A percentile compares a stretch with the other conserved stretches of the same genome.
These are phyloP conservation scores for Dionaea muscipula DNA, from an alignment of 179 eudicot species.

Conservation along the genomic window DNA sequence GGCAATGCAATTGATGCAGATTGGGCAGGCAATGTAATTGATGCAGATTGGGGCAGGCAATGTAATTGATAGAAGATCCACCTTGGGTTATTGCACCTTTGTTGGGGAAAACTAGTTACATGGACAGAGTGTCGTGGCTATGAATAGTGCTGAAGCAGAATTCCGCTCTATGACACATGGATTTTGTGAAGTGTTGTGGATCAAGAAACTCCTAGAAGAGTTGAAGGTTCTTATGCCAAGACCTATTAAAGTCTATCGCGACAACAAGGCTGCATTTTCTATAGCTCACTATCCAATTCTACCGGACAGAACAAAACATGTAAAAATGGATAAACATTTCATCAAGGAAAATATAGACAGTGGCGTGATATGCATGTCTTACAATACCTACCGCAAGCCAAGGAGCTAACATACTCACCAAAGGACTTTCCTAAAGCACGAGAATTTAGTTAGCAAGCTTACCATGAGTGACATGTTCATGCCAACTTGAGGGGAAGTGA, in stretches of 20 bases:
- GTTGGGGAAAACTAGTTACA: neutral
- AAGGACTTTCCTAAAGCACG: too few relatives aligned
- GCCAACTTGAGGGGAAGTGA: too few relatives aligned
- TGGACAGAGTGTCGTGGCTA: neutral
- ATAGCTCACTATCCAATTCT: slow-evolving; percentile 1
- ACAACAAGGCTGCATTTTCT: neutral
- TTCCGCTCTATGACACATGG: neutral
- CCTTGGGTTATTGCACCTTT: neutral
- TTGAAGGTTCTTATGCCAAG: neutral
- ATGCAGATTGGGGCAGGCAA: slow-evolving; percentile 1
- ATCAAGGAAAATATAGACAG: too few relatives aligned
- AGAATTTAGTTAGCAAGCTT: too few relatives aligned
- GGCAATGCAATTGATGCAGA: neutral
- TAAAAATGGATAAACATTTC: too few relatives aligned
- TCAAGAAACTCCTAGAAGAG: neutral
- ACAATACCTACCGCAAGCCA: too few relatives aligned
- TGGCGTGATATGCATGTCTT: too few relatives aligned
- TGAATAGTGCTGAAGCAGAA: neutral
- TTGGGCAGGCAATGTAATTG: neutral
- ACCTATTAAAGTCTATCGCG: neutral
- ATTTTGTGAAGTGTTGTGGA: slow-evolving; percentile 2
- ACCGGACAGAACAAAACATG: too few relatives aligned
- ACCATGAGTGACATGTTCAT: too few relatives aligned
- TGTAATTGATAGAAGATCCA: neutral
- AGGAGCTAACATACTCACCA: too few relatives aligned